These are phyloP conservation scores for Neospermospora avenae DNA, from an alignment of 2,329 filamentous ascomycete genomes.

Conservation along the genomic window DNA sequence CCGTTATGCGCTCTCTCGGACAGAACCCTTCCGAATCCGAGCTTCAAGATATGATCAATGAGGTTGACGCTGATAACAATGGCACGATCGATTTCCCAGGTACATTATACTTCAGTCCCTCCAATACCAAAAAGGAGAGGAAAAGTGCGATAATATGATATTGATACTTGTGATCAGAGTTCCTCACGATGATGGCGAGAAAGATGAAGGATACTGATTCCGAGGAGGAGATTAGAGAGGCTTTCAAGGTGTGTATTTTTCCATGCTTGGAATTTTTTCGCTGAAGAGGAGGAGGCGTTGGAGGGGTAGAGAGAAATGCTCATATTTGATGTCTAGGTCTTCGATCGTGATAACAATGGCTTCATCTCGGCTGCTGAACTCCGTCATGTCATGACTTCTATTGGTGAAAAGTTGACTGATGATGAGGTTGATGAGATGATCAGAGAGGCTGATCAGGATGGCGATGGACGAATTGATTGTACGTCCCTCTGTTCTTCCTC, in stretches of 20 bases:
- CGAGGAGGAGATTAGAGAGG: conserved; percentile 85
- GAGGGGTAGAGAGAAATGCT: background rate
- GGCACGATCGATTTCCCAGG: conserved; percentile 89
- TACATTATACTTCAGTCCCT: conserved; percentile 45
- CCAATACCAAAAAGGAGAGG: background rate
- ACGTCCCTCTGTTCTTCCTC: too few relatives aligned
- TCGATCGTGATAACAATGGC: conserved; percentile 87
- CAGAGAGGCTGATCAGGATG: conserved; percentile 84
- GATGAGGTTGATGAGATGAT: conserved; percentile 95
- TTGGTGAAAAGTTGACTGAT: conserved; percentile 86
- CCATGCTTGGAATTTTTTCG: background rate
- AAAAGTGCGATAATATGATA: conserved; percentile 21
- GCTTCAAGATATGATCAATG: conserved; percentile 92
- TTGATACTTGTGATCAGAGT: conserved; percentile 56
- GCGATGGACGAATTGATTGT: conserved; percentile 88
- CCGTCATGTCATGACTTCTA: conserved; percentile 88
- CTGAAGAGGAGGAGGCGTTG: background rate
- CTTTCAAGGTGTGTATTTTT: conserved; percentile 65
- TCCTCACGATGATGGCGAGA: conserved; percentile 89
- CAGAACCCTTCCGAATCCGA: conserved; percentile 90
- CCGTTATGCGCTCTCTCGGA: conserved; percentile 85
- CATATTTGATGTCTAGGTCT: conserved; percentile 50
- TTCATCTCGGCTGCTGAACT: conserved; percentile 88
- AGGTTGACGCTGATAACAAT: conserved; percentile 90
- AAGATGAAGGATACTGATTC: conserved; percentile 95